Conservation (phyloP, 768 basidiomycete species). For the Boletellus ananas region DNA sequence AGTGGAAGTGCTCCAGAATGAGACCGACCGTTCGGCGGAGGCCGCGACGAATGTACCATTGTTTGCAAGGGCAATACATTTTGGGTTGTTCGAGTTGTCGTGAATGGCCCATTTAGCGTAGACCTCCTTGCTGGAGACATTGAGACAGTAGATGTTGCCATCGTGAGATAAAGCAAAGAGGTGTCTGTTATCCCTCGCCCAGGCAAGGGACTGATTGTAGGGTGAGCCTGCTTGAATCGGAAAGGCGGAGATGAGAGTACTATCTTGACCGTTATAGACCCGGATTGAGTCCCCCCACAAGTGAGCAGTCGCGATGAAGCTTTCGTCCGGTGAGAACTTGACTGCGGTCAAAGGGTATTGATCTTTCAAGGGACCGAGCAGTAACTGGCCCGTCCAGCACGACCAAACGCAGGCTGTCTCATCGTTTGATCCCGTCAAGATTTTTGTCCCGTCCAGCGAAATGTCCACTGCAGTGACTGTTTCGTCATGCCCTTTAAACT, state of each 20-base stretch:
- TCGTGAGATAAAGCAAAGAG: neutral
- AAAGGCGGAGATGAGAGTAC: no score
- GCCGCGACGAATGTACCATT: conserved; percentile 2
- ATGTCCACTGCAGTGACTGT: neutral
- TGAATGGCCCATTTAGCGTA: neutral
- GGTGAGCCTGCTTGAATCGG: no score
- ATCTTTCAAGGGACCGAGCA: neutral
- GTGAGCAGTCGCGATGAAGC: neutral
- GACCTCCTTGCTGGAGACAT: no score
- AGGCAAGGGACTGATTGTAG: neutral
- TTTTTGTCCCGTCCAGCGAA: conserved; percentile 4
- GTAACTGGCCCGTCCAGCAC: neutral
- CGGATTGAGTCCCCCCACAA: no score
- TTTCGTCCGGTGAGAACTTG: conserved; percentile 11
- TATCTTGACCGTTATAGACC: no score
- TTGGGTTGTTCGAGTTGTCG: neutral
- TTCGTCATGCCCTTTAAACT: no score
- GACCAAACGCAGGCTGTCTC: conserved; percentile 7
- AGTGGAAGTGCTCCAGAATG: conserved; percentile 7
- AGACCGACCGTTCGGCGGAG: neutral
- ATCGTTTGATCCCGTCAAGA: neutral
- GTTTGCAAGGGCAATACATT: neutral
- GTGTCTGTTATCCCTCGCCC: neutral
- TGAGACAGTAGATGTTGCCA: neutral
- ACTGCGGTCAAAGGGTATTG: neutral